Percentiles rank a stretch among this genome's conserved stretches.
phyloP scores from a whole-genome alignment of 2,329 filamentous ascomycete species.

The Colletotrichum sp. region DNA sequence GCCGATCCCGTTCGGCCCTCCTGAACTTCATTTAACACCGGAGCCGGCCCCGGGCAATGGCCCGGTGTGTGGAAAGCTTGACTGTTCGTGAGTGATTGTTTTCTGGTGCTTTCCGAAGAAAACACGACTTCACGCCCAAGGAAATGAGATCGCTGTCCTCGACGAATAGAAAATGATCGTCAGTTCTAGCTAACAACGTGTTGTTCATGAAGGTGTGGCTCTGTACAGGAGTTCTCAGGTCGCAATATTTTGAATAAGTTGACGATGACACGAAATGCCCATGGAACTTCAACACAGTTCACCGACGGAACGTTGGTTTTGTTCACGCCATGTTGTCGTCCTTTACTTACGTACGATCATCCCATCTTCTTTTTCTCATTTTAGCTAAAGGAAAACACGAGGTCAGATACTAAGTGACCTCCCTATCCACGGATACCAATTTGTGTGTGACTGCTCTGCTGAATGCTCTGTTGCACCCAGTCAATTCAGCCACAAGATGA shows the following conservation, averaged over 20 bases:
- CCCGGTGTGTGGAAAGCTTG: background rate
- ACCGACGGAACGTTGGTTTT: no score
- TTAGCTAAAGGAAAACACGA: background rate
- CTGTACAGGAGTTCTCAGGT: no score
- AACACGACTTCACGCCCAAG: rapidly evolving
- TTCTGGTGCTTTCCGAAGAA: rapidly evolving
- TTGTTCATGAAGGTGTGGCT: background rate
- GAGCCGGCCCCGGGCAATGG: background rate
- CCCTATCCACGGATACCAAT: rapidly evolving
- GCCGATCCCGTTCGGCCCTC: background rate
- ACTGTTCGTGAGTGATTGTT: rapidly evolving
- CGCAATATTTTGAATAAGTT: no score
- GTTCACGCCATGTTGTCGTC: no score
- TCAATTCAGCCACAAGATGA: background rate
- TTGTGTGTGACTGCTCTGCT: background rate
- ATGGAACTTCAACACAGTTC: rapidly evolving
- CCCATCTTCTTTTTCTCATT: no score
- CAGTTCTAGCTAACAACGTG: background rate
- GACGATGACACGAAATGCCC: no score
- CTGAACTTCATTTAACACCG: background rate
- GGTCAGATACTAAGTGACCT: rapidly evolving
- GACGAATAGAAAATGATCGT: rapidly evolving
- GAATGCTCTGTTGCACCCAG: rapidly evolving
- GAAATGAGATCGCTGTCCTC: rapidly evolving
- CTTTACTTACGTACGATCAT: no score